phyloP scores from a whole-genome alignment of 352 stramenopile genomes.

The Globisporangium megalacanthum region DNA sequence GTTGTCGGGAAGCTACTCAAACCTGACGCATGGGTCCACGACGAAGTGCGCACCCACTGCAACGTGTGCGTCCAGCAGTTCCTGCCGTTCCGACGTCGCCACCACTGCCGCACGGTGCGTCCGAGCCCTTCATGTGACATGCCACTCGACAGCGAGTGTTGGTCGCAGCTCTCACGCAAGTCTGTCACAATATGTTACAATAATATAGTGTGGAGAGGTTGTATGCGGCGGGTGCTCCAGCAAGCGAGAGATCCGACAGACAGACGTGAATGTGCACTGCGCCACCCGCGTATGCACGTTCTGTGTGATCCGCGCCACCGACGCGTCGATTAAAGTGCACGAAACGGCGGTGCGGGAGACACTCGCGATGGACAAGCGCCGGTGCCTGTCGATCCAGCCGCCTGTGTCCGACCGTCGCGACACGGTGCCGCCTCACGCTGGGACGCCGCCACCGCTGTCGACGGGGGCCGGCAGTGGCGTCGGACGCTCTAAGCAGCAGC shows the following conservation, averaged over 20 bases:
- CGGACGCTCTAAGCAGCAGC: slow-evolving; percentile 29
- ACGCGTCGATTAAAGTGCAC: slow-evolving; percentile 58
- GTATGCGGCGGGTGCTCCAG: slow-evolving; percentile 69
- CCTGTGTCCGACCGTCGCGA: not conserved
- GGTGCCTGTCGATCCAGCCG: slow-evolving; percentile 19
- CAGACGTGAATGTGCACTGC: slow-evolving; percentile 76
- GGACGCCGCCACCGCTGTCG: not conserved
- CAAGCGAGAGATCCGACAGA: slow-evolving; percentile 64
- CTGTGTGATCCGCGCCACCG: slow-evolving; percentile 72
- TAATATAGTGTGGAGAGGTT: slow-evolving; percentile 51
- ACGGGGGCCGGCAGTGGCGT: not conserved
- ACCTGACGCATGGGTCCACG: slow-evolving; percentile 61
- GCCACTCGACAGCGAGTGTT: not conserved
- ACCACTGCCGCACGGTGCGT: slow-evolving; percentile 67
- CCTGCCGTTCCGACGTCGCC: slow-evolving; percentile 63
- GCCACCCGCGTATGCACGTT: slow-evolving; percentile 73
- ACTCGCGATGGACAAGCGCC: slow-evolving; percentile 17
- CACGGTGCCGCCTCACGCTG: not conserved
- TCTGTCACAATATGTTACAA: not conserved
- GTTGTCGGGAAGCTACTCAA: slow-evolving; percentile 66
- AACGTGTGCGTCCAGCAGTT: slow-evolving; percentile 82
- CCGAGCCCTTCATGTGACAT: not conserved
- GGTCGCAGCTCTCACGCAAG: not conserved
- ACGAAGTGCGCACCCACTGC: slow-evolving; percentile 68
- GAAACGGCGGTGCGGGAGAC: slow-evolving; percentile 37